Evolutionary conservation across 192 early-diverging fungal species (phyloP), one percentile per base, ranked within the genome.

Genomic region (Pilaira anomala): DNA sequence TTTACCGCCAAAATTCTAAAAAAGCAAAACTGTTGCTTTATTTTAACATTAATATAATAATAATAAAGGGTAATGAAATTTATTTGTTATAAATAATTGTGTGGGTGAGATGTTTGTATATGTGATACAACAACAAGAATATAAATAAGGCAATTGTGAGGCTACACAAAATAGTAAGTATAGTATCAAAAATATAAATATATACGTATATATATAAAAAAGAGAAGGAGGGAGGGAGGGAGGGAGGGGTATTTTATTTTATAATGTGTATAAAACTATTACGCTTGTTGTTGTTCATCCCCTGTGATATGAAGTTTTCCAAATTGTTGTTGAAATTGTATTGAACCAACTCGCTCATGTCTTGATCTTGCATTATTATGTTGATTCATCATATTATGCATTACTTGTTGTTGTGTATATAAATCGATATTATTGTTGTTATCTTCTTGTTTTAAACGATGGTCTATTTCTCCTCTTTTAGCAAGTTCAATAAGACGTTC

Each of bases 321-420:
- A 48, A 68, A 68, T 22, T 68, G 49, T 48, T 68, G 66, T 18
- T 68, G 66, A 21, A 68, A 68, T 19, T 68, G 66, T 61, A 55
- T 29, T 60, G 66, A 68, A 18, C 66, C 66, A 33, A 52, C 26
- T 46, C 66, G 66, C 22, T 68, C 59, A 55, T 68, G 66, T 25
- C 45, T 51, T 26, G 62, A 41, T 2, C 63, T 16, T 36, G 13
- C 28, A 6, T 16, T 28, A 21, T 26, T 28, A 21, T 26, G 18
- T 44, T 40, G 22, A 24, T 40, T 55, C 18, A 45, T n/a, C 18
- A 48, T 46, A 26, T 48, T 29, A 36, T 48, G 22, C 16, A 62
- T 30, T 8, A 44, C 50, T 59, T 57, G 56, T 2, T 60, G 58
- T 19, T 54, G 48, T 13, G 58, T 48, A 22, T 60, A 51, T 24